Percentiles rank a stretch among this genome's conserved stretches.
These are phyloP conservation scores for Cyberlindnera suaveolens DNA, from an alignment of 805 yeast species.

Conservation along the genomic window DNA sequence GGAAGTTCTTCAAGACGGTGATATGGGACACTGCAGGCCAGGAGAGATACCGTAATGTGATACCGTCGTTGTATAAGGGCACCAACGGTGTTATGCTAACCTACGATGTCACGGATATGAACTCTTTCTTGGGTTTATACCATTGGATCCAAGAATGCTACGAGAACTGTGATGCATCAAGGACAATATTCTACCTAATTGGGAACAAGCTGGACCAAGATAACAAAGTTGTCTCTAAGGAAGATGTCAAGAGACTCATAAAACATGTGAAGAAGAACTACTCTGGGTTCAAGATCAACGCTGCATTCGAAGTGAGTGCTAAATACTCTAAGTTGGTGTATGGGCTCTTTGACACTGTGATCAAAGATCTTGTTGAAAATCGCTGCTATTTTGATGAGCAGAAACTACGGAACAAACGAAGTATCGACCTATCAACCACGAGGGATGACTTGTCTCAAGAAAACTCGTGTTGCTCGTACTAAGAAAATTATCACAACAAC, in stretches of 20 bases:
- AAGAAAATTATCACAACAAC: slow-evolving; percentile 1
- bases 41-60: slow-evolving; percentile 40
- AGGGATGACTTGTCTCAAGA: slow-evolving; percentile 17
- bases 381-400: slow-evolving; percentile 31
- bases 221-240: slow-evolving; percentile 32
- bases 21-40: slow-evolving; percentile 50
- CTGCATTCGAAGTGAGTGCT: slow-evolving; percentile 42
- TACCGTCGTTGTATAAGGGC: slow-evolving; percentile 39
- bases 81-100: slow-evolving; percentile 39
- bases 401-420: slow-evolving; percentile 20
- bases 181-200: slow-evolving; percentile 35
- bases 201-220: slow-evolving; percentile 39
- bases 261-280: slow-evolving; percentile 25
- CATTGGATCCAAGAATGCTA: slow-evolving; percentile 39
- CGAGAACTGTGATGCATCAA: slow-evolving; percentile 27
- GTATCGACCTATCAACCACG: slow-evolving; percentile 23
- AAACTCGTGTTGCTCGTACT: slow-evolving; percentile 21
- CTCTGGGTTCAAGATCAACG: slow-evolving; percentile 28
- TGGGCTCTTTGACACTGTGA: slow-evolving; percentile 31
- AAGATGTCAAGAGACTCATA: slow-evolving; percentile 31
- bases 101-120: slow-evolving; percentile 36
- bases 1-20: slow-evolving; percentile 36
- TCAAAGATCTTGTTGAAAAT: slow-evolving; percentile 35
- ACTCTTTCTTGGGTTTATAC: slow-evolving; percentile 31
- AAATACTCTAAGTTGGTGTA: slow-evolving; percentile 34